A percentile compares a stretch with the other conserved stretches of the same genome.
These are phyloP conservation scores for Leishmania braziliensis DNA, from an alignment of 208 protist genomes.

Conservation along the genomic window DNA sequence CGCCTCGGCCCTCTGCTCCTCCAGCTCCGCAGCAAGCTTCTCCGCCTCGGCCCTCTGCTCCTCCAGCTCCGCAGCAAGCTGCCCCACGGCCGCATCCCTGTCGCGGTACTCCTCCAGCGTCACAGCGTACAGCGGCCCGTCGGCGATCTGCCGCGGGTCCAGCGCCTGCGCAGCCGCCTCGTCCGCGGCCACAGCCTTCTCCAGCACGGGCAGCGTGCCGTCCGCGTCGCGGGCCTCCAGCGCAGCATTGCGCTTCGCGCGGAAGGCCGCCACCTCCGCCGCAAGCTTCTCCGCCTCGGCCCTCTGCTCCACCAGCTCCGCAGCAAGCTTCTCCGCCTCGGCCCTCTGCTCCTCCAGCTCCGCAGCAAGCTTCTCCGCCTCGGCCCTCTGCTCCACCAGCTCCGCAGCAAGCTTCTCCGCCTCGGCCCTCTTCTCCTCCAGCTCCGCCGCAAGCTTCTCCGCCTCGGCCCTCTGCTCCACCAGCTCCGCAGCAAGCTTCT, in stretches of 20 bases:
- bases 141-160: conserved; percentile 3
- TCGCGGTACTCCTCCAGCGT: conserved; percentile 21
- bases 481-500: conserved; percentile 6
- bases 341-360: conserved; percentile 1
- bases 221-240: conserved; percentile 29
- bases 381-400: background rate
- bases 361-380: background rate
- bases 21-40: conserved; percentile 13
- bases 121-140: conserved; percentile 11
- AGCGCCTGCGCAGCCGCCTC: conserved; percentile 1
- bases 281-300: background rate
- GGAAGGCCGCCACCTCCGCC: background rate
- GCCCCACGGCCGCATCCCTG: background rate
- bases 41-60: conserved; percentile 2
- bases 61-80: conserved; percentile 1
- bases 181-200: conserved; percentile 1
- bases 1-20: conserved; percentile 6
- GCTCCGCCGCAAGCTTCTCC: conserved; percentile 8
- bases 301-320: conserved; percentile 23
- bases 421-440: conserved; percentile 18
- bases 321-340: conserved; percentile 10
- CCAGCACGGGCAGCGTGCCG: conserved; percentile 29
- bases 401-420: conserved; percentile 14
- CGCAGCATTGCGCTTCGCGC: no score
- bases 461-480: background rate